These are phyloP conservation scores for Mycena rebaudengoi DNA, from an alignment of 768 basidiomycete species.

Conservation along the genomic window DNA sequence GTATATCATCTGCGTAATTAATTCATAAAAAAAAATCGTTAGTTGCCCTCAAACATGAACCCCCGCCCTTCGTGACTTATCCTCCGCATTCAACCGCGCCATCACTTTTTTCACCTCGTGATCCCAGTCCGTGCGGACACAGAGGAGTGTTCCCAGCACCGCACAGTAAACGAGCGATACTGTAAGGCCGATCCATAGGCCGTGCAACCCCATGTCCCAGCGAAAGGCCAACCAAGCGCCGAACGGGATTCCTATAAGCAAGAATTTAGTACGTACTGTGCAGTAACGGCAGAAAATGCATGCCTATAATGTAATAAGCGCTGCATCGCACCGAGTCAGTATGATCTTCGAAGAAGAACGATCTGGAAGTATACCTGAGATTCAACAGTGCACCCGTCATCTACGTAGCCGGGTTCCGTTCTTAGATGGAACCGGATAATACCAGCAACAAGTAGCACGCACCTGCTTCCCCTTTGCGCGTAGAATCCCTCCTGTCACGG, in stretches of 20 bases:
- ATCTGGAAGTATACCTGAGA: slow-evolving; percentile 54
- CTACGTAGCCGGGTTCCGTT: slow-evolving; percentile 47
- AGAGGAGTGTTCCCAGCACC: slow-evolving; percentile 60
- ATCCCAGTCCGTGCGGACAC: slow-evolving; percentile 72
- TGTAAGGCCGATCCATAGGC: slow-evolving; percentile 89
- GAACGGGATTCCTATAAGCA: slow-evolving; percentile 71
- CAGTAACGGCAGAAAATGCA: not conserved
- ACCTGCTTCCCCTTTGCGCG: slow-evolving; percentile 85
- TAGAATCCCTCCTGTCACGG: slow-evolving; percentile 79
- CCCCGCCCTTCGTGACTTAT: slow-evolving; percentile 29
- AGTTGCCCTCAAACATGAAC: not conserved
- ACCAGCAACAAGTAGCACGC: slow-evolving; percentile 17
- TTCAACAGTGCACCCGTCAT: slow-evolving; percentile 82
- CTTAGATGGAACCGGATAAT: not conserved
- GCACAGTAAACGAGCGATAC: slow-evolving; percentile 68
- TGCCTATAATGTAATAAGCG: slow-evolving; percentile 82
- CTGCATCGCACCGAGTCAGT: slow-evolving; percentile 36
- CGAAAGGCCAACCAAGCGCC: slow-evolving; percentile 83
- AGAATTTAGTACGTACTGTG: not conserved
- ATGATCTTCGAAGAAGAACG: not conserved
- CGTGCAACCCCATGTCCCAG: slow-evolving; percentile 62
- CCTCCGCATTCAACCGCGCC: slow-evolving; percentile 59
- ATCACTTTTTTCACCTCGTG: slow-evolving; percentile 70
- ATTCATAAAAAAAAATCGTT: slow-evolving; percentile 5
- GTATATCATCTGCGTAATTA: slow-evolving; percentile 16